These are phyloP conservation scores for Amylocarpus encephaloides DNA, from an alignment of 2,329 filamentous ascomycete species.

Conservation along the genomic window DNA sequence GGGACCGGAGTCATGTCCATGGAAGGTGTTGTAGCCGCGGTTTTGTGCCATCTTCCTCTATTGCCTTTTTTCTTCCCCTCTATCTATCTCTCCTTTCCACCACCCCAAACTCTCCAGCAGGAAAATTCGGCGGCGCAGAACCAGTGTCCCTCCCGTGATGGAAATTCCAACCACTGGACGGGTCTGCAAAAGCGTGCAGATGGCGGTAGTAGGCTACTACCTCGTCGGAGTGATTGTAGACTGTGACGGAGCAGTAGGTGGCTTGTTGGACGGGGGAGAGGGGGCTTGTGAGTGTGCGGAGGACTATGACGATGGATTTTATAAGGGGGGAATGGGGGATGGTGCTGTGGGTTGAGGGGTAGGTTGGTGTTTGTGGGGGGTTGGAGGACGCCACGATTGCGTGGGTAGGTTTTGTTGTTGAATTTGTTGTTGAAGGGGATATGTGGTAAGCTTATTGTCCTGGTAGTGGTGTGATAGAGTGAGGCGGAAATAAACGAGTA, in stretches of 20 bases:
- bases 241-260: conserved; percentile 13
- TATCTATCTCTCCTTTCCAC: not conserved
- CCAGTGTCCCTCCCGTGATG: conserved; percentile 20
- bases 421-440: not conserved
- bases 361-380: not conserved
- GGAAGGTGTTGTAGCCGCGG: conserved; percentile 23
- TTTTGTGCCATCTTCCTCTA: conserved; percentile 9
- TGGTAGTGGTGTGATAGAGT: too few relatives aligned
- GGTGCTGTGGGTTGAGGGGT: not conserved
- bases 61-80: not conserved
- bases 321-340: not conserved
- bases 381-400: not conserved
- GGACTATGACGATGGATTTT: not conserved
- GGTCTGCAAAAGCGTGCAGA: conserved; percentile 9
- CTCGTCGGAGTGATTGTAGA: conserved; percentile 12
- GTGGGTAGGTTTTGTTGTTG: not conserved
- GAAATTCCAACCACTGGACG: conserved; percentile 16
- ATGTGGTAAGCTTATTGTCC: too few relatives aligned
- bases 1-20: conserved; percentile 25
- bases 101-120: too few relatives aligned
- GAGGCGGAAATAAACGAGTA: too few relatives aligned
- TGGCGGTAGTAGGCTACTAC: conserved; percentile 15
- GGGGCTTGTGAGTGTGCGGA: conserved; percentile 12
- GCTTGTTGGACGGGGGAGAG: conserved; percentile 11
- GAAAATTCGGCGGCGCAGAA: conserved; percentile 13